Base-by-base conservation (phyloP, 2,329 filamentous ascomycete species). In the Ascochyta koolunga region DNA sequence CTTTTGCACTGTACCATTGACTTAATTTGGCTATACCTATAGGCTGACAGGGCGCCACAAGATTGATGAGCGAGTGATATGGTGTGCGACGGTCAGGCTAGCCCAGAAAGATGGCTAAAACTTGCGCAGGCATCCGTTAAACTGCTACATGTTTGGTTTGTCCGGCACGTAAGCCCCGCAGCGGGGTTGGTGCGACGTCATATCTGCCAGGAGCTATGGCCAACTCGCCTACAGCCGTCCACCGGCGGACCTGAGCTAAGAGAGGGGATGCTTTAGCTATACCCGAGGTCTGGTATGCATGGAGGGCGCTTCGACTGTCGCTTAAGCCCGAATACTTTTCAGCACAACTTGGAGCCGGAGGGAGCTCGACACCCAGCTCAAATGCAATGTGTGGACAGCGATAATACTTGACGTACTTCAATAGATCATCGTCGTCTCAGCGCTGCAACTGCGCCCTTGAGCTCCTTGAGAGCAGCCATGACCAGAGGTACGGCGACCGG, bases 401-500 rank as follows among this genome's bases (percentile, higher is more conserved):
- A n/a, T 15, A 1, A 5, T 31, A 2, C 3, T 15, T 2, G 5
- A 32, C 35, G n/a, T 18, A 27, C 3, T 25, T 24, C 3, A 3
- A 18, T 19, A 16, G 9, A 31, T 56, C 33, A 56, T 8, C 39
- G 38, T 15, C 48, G n/a, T 32, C 43, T 44, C 15, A 41, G 5
- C 24, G 48, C 22, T 32, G 52, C 32, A 11, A 56, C 31, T 31
- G 57, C 59, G 27, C 64, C 54, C 39, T 66, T 56, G 13, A 68
- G 29, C 79, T 98, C 93, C 66, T 93, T 96, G 38, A 96, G 63
- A 24, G 91, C 78, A 4, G 89, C 89, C 83, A 97, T 90, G 6
- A 97, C 73, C 43, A 99, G 77, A 32, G 95, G 95, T 11, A 98
- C 93, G 4, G 90, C 92, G 35, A 98, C 87, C 0, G 95, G 95